These are phyloP conservation scores for Botrytis fabae DNA, from an alignment of 2,329 filamentous ascomycete genomes.

Conservation along the genomic window DNA sequence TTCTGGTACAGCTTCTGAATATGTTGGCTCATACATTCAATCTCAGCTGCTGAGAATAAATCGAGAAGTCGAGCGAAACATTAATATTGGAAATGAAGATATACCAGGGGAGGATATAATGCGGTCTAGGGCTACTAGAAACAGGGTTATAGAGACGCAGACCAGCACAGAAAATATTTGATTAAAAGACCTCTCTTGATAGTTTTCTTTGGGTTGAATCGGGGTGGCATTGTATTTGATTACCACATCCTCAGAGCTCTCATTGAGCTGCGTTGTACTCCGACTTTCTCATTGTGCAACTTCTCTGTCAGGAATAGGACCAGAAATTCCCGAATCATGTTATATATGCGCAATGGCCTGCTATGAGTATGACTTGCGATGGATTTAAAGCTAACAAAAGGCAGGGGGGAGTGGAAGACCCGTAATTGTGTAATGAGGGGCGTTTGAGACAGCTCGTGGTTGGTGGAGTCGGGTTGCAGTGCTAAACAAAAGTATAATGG, in stretches of 20 bases:
- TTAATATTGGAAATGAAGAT: background rate
- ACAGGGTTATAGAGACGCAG: slow-evolving; percentile 24
- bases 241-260: background rate
- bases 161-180: slow-evolving; percentile 8
- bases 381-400: no score
- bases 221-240: background rate
- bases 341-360: background rate
- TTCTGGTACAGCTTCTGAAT: slow-evolving; percentile 40
- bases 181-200: background rate
- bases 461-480: no score
- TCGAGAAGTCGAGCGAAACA: slow-evolving; percentile 36
- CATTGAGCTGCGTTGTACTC: background rate
- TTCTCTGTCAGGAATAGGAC: background rate
- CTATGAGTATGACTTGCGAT: background rate
- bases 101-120: background rate
- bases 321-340: background rate
- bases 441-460: background rate
- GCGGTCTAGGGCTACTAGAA: slow-evolving; percentile 26
- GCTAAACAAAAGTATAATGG: background rate
- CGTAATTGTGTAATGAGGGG: background rate
- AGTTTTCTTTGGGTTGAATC: background rate
- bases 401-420: background rate
- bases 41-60: slow-evolving; percentile 32
- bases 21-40: slow-evolving; percentile 38
- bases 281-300: background rate